phyloP scores from a whole-genome alignment of 1,284 basidiomycete genomes.

The Fomitopsis schrenkii region DNA sequence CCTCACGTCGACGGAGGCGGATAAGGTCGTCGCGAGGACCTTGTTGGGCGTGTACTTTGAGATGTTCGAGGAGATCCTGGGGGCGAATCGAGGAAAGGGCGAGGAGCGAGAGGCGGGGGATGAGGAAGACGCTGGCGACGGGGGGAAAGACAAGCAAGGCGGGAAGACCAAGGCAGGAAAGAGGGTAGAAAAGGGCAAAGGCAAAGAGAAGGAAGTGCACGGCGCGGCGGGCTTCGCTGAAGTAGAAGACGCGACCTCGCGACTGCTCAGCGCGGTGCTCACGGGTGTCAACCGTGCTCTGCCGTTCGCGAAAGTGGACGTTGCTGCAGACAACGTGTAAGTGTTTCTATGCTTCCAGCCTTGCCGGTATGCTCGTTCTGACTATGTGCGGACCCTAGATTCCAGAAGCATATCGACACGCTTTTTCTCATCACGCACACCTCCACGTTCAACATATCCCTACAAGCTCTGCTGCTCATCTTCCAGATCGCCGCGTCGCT shows the following conservation, averaged over 20 bases:
- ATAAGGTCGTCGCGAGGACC: slow-evolving; percentile 76
- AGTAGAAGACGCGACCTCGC: slow-evolving; percentile 79
- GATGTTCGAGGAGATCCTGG: slow-evolving; percentile 87
- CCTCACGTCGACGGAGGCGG: slow-evolving; percentile 58
- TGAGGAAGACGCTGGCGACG: slow-evolving; percentile 28
- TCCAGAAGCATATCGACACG: slow-evolving; percentile 88
- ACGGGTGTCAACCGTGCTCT: slow-evolving; percentile 95
- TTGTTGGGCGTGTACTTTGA: slow-evolving; percentile 94
- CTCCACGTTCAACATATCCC: slow-evolving; percentile 94
- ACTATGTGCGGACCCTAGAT: slow-evolving; percentile 36
- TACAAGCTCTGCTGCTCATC: slow-evolving; percentile 92
- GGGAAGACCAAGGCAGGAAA: slow-evolving; percentile 14
- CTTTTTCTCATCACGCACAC: slow-evolving; percentile 94
- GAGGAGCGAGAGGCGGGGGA: slow-evolving; percentile 30
- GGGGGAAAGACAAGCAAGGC: slow-evolving; percentile 29
- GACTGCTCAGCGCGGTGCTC: slow-evolving; percentile 86
- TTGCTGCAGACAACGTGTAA: slow-evolving; percentile 45
- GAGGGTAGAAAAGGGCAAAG: slow-evolving; percentile 20
- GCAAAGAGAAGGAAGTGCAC: slow-evolving; percentile 36
- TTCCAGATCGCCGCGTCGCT: slow-evolving; percentile 73
- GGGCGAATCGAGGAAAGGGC: slow-evolving; percentile 40
- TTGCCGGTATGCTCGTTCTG: background rate
- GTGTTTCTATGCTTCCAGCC: background rate
- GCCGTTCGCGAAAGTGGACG: slow-evolving; percentile 81
- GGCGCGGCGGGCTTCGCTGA: slow-evolving; percentile 65